Conservation (phyloP, 495 filamentous ascomycete genomes). For the Penicilliopsis zonata region DNA sequence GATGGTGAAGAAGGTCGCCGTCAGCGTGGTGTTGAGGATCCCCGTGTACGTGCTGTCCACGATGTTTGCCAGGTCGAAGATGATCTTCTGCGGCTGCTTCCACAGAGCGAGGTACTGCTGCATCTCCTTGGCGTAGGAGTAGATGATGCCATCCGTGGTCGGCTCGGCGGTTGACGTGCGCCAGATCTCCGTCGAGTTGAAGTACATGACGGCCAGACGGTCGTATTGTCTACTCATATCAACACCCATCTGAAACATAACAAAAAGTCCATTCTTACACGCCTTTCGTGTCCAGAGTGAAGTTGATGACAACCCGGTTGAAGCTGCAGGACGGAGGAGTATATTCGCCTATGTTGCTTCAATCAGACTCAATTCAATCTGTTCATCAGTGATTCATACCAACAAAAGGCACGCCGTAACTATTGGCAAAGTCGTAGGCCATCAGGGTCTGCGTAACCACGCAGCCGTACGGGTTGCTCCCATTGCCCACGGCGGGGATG, state of each 20-base stretch:
- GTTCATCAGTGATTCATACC: constrained; percentile 33
- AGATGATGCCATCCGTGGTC: constrained; percentile 52
- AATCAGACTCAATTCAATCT: constrained; percentile 3
- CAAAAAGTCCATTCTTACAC: too few relatives aligned
- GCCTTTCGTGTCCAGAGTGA: constrained; percentile 65
- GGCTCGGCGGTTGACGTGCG: constrained; percentile 84
- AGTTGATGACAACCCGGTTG: constrained; percentile 69
- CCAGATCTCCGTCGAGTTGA: constrained; percentile 73
- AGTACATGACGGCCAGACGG: constrained; percentile 65
- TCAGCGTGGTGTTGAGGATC: constrained; percentile 68
- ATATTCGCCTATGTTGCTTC: constrained; percentile 40
- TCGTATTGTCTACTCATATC: constrained; percentile 84
- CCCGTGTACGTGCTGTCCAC: constrained; percentile 68
- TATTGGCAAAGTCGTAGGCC: constrained; percentile 60
- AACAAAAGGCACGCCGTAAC: constrained; percentile 70
- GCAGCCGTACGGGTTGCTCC: too few relatives aligned
- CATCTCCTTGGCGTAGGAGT: constrained; percentile 79
- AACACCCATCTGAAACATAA: too few relatives aligned
- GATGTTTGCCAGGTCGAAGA: constrained; percentile 75
- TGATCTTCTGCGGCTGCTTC: constrained; percentile 55
- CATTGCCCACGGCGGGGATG: too few relatives aligned
- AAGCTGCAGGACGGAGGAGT: constrained; percentile 59
- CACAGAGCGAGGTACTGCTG: constrained; percentile 60
- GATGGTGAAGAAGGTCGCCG: constrained; percentile 52
- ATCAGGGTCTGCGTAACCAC: constrained; percentile 43